Evolutionary conservation across 768 basidiomycete species (phyloP), one percentile per base, ranked within the genome.

Genomic region (Clathrus columnatus): DNA sequence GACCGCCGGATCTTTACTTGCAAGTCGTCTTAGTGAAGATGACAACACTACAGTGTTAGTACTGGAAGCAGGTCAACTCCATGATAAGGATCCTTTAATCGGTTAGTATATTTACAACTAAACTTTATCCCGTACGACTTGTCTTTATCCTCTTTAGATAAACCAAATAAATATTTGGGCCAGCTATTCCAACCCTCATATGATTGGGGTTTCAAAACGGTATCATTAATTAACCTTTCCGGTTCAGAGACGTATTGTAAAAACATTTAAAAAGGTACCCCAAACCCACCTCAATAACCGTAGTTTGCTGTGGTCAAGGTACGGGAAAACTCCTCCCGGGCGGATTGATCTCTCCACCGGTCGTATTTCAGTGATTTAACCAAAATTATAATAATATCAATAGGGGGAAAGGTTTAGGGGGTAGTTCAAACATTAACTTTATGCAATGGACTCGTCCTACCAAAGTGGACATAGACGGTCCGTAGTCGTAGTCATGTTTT

Each of bases 371-470:
- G 16, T 32, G 16, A 36, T n/a, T 11, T 8, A 11, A 14, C 10
- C 14, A 14, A 8, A 36, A 36, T 36, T 36, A n/a, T n/a, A n/a
- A n/a, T n/a, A n/a, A n/a, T n/a, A n/a, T n/a, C n/a, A n/a, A n/a
- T n/a, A 36, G 66, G 36, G 67, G 66, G 0, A 68, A 67, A 51
- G 61, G 61, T 10, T 50, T 68, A 7, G 68, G 79, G 2, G 78
- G 79, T 2, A 73, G 66, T 52, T 77, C 77, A 0, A 62, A 62
- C 4, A 68, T 77, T 26, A 81, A 81, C 36, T 36, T 36, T 36
- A 36, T 36, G 41, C 45, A 29, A 16, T 60, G 54, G 48, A 46
- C 36, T 14, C 36, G 36, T 2, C 36, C 36, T 8, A 36, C 4
- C 36, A 36, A 36, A 36, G 36, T 36, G 4, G 36, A 36, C n/a